These are phyloP conservation scores for Lobosporangium transversale DNA, from an alignment of 192 early-diverging fungal genomes.

Conservation along the genomic window DNA sequence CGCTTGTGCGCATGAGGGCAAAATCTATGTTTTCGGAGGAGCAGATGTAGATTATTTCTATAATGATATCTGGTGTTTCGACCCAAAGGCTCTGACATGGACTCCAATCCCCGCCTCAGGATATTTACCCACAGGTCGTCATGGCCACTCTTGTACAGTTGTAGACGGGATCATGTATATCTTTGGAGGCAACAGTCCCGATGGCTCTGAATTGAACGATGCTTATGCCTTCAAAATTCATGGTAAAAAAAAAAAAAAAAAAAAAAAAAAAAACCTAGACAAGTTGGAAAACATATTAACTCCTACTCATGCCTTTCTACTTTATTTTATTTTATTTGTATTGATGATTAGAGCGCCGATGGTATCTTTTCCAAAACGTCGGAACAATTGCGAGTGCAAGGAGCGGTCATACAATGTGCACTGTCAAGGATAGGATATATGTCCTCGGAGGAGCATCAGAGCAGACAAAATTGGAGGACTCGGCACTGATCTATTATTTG, in stretches of 20 bases:
- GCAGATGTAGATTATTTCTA: conserved; percentile 58
- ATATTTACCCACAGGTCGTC: conserved; percentile 60
- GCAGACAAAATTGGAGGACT: conserved; percentile 51
- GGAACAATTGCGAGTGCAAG: conserved; percentile 61
- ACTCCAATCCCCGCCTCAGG: conserved; percentile 54
- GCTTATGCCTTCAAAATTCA: conserved; percentile 62
- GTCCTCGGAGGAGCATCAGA: conserved; percentile 65
- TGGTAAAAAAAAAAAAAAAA: conserved; percentile 37
- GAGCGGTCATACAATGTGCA: conserved; percentile 58
- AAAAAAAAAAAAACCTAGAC: no score
- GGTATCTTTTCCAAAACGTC: conserved; percentile 70
- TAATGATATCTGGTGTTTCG: conserved; percentile 70
- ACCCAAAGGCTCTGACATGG: conserved; percentile 57
- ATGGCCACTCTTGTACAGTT: conserved; percentile 51
- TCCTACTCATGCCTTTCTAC: no score
- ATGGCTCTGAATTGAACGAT: conserved; percentile 58
- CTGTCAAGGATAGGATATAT: conserved; percentile 54
- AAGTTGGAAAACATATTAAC: no score
- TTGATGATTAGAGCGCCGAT: conserved; percentile 54
- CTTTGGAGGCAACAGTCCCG: conserved; percentile 60
- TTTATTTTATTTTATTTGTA: conserved; percentile 1
- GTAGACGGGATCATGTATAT: conserved; percentile 63
- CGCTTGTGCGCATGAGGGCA: conserved; percentile 33
- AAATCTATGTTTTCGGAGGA: conserved; percentile 61
- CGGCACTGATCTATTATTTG: conserved; percentile 47